Evolutionary conservation across 768 basidiomycete species (phyloP), one percentile per base, ranked within the genome.

Genomic region (Fomitopsis pulvina): DNA sequence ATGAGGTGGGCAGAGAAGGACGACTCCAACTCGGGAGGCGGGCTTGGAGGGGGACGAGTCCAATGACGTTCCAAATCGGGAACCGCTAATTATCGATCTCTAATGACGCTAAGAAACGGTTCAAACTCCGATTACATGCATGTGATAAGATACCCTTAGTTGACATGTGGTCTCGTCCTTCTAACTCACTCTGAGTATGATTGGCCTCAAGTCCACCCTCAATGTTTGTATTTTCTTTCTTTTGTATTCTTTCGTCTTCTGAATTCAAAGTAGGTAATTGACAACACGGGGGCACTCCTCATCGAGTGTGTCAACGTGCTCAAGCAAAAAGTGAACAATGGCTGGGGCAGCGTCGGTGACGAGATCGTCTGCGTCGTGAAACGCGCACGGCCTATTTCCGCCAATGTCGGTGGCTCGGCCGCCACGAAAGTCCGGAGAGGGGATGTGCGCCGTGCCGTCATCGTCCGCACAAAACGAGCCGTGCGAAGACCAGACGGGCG

Each of bases 281-380:
- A 98, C 75, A 98, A 98, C 68, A 93, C 95, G 5, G 95, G 95
- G 27, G 94, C 92, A 6, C 76, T 97, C 54, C 72, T 95, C 53
- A 85, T 93, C 37, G 95, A 97, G 74, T 96, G 93, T 63, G 91
- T 98, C 65, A 96, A 97, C 67, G 82, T 98, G 25, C 76, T 96
- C 51, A 97, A 97, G 68, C 83, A 90, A 65, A 98, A 97, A 68
- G 90, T 92, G 59, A 94, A 90, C 66, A 89, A 92, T 58, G 94
- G 94, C 39, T 90, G 89, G 81, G 95, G 92, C 28, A 76, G 80
- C 27, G 88, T 92, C 14, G 94, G 94, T 41, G 94, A 97, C 70
- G 92, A 95, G 66, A 92, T 96, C 53, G 92, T 95, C 57, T 92
- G 92, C 50, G 92, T 98, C 50, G 84, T 98, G 52, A 91, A 96